These are phyloP conservation scores for Talaromyces rugulosus DNA, from an alignment of 2,329 filamentous ascomycete species.

Conservation along the genomic window DNA sequence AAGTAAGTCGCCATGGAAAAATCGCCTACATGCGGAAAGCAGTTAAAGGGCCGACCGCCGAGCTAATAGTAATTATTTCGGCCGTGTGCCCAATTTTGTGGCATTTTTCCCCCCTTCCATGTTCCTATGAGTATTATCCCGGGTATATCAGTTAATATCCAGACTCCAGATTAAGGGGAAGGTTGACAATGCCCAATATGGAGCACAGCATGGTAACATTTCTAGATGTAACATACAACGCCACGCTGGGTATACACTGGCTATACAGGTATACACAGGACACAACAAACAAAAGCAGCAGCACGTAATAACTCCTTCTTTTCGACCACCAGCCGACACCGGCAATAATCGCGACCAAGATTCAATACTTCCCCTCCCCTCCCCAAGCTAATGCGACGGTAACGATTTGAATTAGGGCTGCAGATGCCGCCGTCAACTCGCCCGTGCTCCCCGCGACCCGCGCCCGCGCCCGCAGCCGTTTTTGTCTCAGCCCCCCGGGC, in stretches of 20 bases:
- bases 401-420: constrained; percentile 14
- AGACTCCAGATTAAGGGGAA: background rate
- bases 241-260: background rate
- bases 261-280: background rate
- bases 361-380: background rate
- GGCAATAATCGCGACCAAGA: background rate
- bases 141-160: background rate
- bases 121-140: background rate
- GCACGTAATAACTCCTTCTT: background rate
- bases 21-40: background rate
- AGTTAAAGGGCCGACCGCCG: background rate
- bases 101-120: background rate
- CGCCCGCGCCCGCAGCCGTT: background rate
- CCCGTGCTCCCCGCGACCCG: background rate
- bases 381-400: background rate
- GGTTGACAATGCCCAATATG: background rate
- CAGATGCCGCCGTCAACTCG: constrained; percentile 2
- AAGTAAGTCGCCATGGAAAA: background rate
- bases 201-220: background rate
- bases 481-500: background rate
- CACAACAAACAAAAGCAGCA: background rate
- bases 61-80: background rate
- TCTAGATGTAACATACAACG: background rate
- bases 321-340: background rate
- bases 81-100: background rate